phyloP scores from a whole-genome alignment of 257 asterid genomes.

The Przewalskia tangutica region DNA sequence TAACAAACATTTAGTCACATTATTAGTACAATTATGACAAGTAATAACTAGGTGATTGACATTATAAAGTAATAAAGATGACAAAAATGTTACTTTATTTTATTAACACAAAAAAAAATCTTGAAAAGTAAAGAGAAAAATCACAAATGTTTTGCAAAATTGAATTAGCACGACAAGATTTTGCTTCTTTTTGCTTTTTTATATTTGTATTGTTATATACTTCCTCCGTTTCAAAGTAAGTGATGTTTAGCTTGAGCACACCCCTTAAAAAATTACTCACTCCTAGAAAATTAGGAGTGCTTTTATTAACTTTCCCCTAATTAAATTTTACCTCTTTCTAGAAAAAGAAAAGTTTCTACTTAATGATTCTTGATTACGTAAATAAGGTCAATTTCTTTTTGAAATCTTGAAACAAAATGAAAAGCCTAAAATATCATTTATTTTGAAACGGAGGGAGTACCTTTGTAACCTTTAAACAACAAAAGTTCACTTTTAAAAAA shows the following conservation, averaged over 20 bases:
- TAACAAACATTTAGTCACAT: not conserved
- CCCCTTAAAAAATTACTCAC: no score
- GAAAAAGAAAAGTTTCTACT: no score
- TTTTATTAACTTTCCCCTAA: no score
- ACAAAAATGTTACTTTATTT: not conserved
- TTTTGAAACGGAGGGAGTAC: not conserved
- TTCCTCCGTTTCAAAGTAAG: no score
- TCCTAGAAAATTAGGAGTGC: no score
- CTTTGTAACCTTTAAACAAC: not conserved
- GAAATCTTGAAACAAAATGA: no score
- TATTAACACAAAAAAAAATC: not conserved
- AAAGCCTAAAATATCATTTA: no score
- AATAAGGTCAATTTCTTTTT: no score
- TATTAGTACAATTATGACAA: not conserved
- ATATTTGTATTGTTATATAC: not conserved
- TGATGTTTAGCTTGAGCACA: no score
- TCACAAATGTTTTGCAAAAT: no score
- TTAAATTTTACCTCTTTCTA: no score
- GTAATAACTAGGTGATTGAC: not conserved
- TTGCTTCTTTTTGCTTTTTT: not conserved
- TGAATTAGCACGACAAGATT: not conserved
- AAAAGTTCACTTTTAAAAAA: rapidly evolving
- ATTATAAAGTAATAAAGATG: not conserved
- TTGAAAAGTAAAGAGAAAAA: not conserved
- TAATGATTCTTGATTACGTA: no score